Percentiles rank a stretch among this genome's conserved stretches.
Evolutionary conservation across 371 early-diverging fungal genomes (phyloP).

Genomic region (Mucor plumbeus): DNA sequence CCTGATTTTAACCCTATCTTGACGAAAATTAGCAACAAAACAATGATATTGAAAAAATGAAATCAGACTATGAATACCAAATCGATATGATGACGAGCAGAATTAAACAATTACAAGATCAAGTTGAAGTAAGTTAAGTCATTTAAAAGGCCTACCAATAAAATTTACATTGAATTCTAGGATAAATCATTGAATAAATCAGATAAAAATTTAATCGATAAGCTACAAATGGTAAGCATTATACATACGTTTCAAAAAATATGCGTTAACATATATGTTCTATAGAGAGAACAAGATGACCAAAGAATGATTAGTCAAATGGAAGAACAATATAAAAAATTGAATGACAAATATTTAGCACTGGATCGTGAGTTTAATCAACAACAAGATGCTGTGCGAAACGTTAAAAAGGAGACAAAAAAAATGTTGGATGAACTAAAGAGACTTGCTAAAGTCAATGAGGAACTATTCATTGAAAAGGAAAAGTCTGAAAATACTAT

Average conservation of each 20-base stretch:
- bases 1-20: neutral
- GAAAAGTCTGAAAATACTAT: constrained; percentile 39
- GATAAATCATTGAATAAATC: neutral
- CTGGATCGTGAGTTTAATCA: constrained; percentile 71
- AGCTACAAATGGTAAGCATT: neutral
- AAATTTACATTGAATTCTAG: neutral
- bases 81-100: constrained; percentile 49
- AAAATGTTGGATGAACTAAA: constrained; percentile 76
- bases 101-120: constrained; percentile 43
- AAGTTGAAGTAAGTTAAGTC: constrained; percentile 11
- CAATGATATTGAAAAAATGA: constrained; percentile 34
- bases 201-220: neutral
- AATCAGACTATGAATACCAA: constrained; percentile 67
- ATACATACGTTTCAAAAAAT: neutral
- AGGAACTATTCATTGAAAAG: constrained; percentile 58
- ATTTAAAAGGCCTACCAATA: neutral
- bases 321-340: constrained; percentile 26
- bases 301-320: constrained; percentile 20
- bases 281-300: constrained; percentile 19
- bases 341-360: constrained; percentile 43
- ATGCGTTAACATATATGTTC: too few relatives aligned
- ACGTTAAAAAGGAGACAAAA: constrained; percentile 76
- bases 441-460: constrained; percentile 62
- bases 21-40: neutral
- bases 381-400: constrained; percentile 64